Evolutionary conservation across 176 grass and related monocot species (phyloP), one percentile per base, ranked within the genome.

Genomic region (Avena atlantica): DNA sequence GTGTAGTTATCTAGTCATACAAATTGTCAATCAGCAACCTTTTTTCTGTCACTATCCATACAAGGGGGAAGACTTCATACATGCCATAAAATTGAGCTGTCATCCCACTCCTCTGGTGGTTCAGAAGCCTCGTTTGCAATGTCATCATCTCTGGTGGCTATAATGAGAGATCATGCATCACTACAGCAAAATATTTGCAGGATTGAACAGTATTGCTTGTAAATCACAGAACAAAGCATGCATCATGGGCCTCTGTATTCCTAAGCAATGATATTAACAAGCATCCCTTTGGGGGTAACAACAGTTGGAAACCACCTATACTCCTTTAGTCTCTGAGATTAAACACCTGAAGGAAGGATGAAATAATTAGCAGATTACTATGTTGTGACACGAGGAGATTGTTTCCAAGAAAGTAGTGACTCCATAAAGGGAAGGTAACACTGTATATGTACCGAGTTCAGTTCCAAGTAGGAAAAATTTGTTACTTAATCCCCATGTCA

Each of bases 181-280:
- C 23, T 63, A 64, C 6, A 70, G 11, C 27, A 84, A 62, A 76
- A 70, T 83, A 81, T 62, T 85, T 88, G n/a, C 61, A 36, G 13
- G 44, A 81, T 77, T 81, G 20, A 85, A 53, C 23, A 69, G 59
- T 77, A 74, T 59, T 23, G 31, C 48, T 72, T 49, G 71, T 42
- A 82, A 76, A 85, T 52, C n/a, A 77, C 12, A 81, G 61, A 85
- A 85, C 31, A 53, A 72, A 70, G 75, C 45, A 84, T 79, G 67
- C 34, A 85, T 85, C 66, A 4, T 2, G 2, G 81, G 44, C 47
- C 81, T 84, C 68, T 85, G 77, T 82, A 88, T 91, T 91, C 82
- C 90, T 81, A 82, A 88, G 76, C 70, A 56, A 88, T 81, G 70
- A 91, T 91, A 88, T 85, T 81, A 62, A 91, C 78, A 85, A 91